phyloP scores from a whole-genome alignment of 2,329 filamentous ascomycete genomes.

The Diaporthe sp. region DNA sequence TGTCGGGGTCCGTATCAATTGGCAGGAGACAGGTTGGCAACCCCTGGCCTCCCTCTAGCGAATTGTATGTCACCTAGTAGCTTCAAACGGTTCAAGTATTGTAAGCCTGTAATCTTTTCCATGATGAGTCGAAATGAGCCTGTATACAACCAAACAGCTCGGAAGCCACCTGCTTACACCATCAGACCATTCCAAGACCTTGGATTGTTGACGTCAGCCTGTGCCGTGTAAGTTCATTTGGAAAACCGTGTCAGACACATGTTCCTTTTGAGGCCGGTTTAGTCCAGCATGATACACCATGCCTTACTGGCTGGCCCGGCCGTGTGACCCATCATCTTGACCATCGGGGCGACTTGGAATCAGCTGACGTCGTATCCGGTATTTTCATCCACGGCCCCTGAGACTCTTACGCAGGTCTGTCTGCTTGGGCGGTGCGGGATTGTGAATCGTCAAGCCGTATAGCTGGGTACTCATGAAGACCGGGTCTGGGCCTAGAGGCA shows the following conservation, averaged over 20 bases:
- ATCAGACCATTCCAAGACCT: neutral
- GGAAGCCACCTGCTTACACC: neutral
- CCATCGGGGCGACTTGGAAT: neutral
- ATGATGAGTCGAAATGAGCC: neutral
- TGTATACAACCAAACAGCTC: neutral
- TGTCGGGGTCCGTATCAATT: neutral
- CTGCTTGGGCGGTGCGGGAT: neutral
- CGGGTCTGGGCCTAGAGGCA: conserved; percentile 21
- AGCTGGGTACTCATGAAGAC: neutral
- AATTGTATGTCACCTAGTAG: neutral
- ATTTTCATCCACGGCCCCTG: neutral
- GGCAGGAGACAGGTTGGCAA: neutral
- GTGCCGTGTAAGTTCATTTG: too few species aligned
- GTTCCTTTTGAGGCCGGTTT: neutral
- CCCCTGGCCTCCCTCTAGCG: neutral
- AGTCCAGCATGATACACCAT: neutral
- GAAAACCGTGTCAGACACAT: neutral
- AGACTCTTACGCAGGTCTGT: neutral
- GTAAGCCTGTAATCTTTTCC: neutral
- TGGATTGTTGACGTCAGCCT: neutral
- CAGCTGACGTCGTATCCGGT: neutral
- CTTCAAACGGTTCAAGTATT: neutral
- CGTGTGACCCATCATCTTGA: neutral
- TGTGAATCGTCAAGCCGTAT: neutral
- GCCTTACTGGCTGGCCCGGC: neutral